These are phyloP conservation scores for Lactuca sativa DNA, from an alignment of 129 eudicot genomes.

Conservation along the genomic window DNA sequence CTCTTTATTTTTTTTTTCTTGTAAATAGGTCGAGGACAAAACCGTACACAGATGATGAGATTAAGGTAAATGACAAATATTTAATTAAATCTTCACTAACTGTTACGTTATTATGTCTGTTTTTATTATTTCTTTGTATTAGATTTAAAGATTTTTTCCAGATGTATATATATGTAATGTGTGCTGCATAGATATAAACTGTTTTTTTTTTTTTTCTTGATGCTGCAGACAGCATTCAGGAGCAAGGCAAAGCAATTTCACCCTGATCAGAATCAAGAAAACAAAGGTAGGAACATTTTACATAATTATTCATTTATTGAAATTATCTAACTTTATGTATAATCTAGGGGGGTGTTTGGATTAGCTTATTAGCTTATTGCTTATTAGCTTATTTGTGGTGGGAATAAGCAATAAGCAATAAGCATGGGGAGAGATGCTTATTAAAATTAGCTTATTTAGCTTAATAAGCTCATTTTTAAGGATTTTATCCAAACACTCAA, in stretches of 20 bases:
- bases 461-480: too few species aligned
- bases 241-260: constrained; percentile 43
- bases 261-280: constrained; percentile 48
- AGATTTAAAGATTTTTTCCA: neutral
- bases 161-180: too few species aligned
- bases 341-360: neutral
- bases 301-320: neutral
- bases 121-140: neutral
- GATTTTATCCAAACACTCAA: too few species aligned
- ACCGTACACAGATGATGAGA: constrained; percentile 87
- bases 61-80: constrained; percentile 62
- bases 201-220: neutral
- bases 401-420: too few species aligned
- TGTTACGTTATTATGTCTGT: neutral
- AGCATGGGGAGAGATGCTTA: too few species aligned
- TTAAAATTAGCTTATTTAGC: too few species aligned
- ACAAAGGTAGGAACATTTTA: constrained; percentile 53
- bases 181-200: neutral
- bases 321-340: neutral
- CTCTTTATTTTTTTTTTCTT: constrained; percentile 9
- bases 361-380: too few species aligned
- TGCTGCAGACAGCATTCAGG: constrained; percentile 38
- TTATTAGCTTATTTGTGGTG: too few species aligned
- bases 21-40: constrained; percentile 56
- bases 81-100: neutral